phyloP scores from a whole-genome alignment of 2,329 filamentous ascomycete species.

The Moelleriella libera region DNA sequence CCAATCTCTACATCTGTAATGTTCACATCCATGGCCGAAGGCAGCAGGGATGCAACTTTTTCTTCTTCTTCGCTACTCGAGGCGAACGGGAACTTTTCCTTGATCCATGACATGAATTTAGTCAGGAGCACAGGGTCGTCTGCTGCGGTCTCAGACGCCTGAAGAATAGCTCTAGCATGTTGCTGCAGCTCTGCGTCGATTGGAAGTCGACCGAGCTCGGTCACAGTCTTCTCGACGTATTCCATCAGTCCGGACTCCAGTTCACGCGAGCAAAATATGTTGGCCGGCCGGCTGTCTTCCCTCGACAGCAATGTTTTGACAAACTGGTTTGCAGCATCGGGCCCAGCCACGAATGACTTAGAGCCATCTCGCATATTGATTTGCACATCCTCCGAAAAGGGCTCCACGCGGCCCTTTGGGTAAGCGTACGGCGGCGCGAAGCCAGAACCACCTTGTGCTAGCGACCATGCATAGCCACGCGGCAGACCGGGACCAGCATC shows the following conservation, averaged over 20 bases:
- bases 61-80: not conserved
- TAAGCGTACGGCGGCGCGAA: conserved; percentile 41
- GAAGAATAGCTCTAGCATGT: conserved; percentile 33
- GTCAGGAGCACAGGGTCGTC: conserved; percentile 37
- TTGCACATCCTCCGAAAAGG: conserved; percentile 17
- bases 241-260: conserved; percentile 38
- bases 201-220: conserved; percentile 26
- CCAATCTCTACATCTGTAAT: conserved; percentile 14
- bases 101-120: conserved; percentile 37
- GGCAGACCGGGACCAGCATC: conserved; percentile 36
- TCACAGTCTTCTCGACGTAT: conserved; percentile 28
- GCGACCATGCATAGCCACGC: conserved; percentile 25
- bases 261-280: conserved; percentile 43
- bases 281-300: conserved; percentile 29
- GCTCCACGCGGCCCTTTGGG: conserved; percentile 23
- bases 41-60: conserved; percentile 6
- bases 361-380: conserved; percentile 20
- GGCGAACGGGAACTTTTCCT: conserved; percentile 11
- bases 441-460: conserved; percentile 35
- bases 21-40: conserved; percentile 18
- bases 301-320: conserved; percentile 26
- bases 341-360: conserved; percentile 28
- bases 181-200: conserved; percentile 30
- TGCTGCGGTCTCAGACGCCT: conserved; percentile 31
- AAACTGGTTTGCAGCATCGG: conserved; percentile 31